Evolutionary conservation across 208 protist species (phyloP).

Genomic region (Wallacemonas rigidus): DNA sequence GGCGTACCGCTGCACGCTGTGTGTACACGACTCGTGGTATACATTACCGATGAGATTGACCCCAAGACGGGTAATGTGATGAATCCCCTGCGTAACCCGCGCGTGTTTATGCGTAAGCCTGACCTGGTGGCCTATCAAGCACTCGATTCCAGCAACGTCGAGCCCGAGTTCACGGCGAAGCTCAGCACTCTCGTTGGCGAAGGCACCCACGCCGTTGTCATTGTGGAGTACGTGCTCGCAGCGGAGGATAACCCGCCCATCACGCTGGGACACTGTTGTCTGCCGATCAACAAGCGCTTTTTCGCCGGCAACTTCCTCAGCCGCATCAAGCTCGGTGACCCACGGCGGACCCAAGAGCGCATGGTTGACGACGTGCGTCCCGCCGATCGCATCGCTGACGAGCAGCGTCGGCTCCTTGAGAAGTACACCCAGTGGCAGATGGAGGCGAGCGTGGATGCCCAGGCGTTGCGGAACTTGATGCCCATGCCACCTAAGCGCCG

Average conservation of each 20-base stretch:
- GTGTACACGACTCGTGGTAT: constrained; percentile 63
- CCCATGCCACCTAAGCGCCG: constrained; percentile 34
- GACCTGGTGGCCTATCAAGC: constrained; percentile 54
- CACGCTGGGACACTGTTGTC: constrained; percentile 59
- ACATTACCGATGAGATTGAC: constrained; percentile 51
- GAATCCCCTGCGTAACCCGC: constrained; percentile 37
- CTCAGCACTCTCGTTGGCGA: constrained; percentile 19
- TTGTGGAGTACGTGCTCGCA: constrained; percentile 71
- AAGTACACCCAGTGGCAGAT: constrained; percentile 52
- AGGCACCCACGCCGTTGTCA: constrained; percentile 45
- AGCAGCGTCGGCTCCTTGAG: constrained; percentile 36
- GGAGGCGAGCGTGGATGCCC: constrained; percentile 59
- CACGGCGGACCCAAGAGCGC: constrained; percentile 60
- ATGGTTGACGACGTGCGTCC: constrained; percentile 37
- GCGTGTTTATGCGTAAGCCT: constrained; percentile 55
- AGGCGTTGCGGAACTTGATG: constrained; percentile 57
- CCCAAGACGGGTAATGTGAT: constrained; percentile 22
- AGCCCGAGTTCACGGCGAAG: constrained; percentile 45
- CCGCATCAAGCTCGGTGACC: constrained; percentile 70
- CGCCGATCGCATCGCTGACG: constrained; percentile 38
- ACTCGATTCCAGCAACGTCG: constrained; percentile 33
- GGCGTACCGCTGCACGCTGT: constrained; percentile 57
- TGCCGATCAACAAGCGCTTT: constrained; percentile 54
- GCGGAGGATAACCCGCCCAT: constrained; percentile 28
- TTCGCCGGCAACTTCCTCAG: constrained; percentile 63